Base-by-base conservation (phyloP, 2,329 filamentous ascomycete species). In the Alternaria triticimaculans region DNA sequence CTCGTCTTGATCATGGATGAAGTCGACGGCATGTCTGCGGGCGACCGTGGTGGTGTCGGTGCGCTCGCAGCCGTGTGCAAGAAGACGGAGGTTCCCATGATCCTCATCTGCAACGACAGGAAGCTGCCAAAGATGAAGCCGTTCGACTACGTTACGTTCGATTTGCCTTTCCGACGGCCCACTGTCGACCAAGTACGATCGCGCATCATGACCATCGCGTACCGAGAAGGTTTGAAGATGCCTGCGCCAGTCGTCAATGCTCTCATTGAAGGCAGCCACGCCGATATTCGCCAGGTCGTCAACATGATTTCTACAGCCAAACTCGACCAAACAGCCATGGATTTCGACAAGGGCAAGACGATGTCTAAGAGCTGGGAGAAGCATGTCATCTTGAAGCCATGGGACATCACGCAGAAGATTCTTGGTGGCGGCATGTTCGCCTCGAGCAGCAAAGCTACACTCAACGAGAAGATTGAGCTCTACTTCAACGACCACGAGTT, bases 401-500 rank as follows among this genome's bases (percentile, higher is more conserved):
- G 96, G 96, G 96, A 99, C 76, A 99, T 99, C 74, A 94, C 93
- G 66, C 88, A 92, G 77, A 97, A 97, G 82, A 93, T 99, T 77
- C 87, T 99, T 6, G 93, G 88, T 25, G 90, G 93, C 5, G 93
- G 93, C 41, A 88, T 97, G 81, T 99, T 98, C 80, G 87, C 92
- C 23, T 87, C 90, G 5, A 89, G 90, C 54, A 96, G 93, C 81
- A 96, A 93, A 70, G 85, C 92, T 4, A 97, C 93, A 0, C 84
- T 99, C 37, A 98, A 98, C 77, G 95, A 99, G 80, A 99, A 99
- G 85, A 96, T 96, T 66, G 95, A 99, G 81, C 88, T 99, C 2
- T 99, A 99, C 80, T 99, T 99, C 85, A 98, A 99, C 79, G 96
- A 99, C 74, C 96, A 99, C 76, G 96, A 99, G 74, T 97, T 98